Evolutionary conservation across 2,329 filamentous ascomycete species (phyloP).

Genomic region (Tothia fuscella): DNA sequence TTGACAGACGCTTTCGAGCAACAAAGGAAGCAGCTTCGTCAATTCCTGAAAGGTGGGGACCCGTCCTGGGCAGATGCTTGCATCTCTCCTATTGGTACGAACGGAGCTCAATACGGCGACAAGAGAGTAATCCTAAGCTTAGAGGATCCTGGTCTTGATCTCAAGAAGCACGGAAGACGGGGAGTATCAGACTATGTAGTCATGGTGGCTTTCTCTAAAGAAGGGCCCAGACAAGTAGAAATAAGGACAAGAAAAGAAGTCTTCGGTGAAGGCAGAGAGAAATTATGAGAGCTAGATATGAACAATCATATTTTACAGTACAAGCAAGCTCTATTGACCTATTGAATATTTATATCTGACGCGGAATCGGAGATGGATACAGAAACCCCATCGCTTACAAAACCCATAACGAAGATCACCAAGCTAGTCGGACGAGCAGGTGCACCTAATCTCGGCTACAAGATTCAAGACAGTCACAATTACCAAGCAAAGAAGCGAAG

Average conservation of each 20-base stretch:
- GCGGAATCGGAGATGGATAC: no score
- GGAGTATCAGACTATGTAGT: slow-evolving; percentile 45
- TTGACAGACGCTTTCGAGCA: slow-evolving; percentile 5
- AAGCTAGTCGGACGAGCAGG: no score
- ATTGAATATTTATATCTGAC: no score
- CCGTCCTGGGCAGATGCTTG: slow-evolving; percentile 33
- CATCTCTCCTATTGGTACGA: slow-evolving; percentile 28
- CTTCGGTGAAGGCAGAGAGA: slow-evolving; percentile 28
- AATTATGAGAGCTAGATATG: no score
- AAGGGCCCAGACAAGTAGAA: slow-evolving; percentile 44
- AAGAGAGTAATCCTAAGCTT: slow-evolving; percentile 41
- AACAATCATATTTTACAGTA: no score
- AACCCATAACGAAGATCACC: no score
- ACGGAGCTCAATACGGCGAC: slow-evolving; percentile 33
- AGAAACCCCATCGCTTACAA: no score
- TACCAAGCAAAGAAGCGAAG: no score
- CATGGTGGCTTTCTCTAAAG: slow-evolving; percentile 43
- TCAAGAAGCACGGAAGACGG: slow-evolving; percentile 35
- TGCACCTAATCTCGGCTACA: no score
- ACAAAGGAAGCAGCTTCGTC: slow-evolving; percentile 42
- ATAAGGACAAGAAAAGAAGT: slow-evolving; percentile 32
- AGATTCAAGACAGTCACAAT: no score
- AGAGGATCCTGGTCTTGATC: slow-evolving; percentile 43
- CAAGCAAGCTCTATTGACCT: no score
- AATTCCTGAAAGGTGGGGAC: slow-evolving; percentile 36